A percentile compares a stretch with the other conserved stretches of the same genome.
These are phyloP conservation scores for Arthrobotrys iridis DNA, from an alignment of 2,329 filamentous ascomycete genomes.

Conservation along the genomic window DNA sequence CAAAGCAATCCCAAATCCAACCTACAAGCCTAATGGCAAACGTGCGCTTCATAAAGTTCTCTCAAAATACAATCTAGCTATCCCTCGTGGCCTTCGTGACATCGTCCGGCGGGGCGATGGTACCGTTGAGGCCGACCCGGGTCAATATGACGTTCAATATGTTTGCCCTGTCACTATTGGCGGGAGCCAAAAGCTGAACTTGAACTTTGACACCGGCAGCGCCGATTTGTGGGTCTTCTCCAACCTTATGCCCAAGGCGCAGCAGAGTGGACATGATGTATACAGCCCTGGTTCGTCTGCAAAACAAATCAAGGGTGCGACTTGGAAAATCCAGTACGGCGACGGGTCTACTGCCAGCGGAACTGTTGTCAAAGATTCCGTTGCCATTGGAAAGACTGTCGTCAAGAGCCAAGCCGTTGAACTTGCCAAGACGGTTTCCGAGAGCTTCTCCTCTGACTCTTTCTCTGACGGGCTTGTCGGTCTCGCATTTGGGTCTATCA, in stretches of 20 bases:
- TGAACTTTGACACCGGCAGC: slow-evolving; percentile 78
- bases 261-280: slow-evolving; percentile 68
- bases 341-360: slow-evolving; percentile 73
- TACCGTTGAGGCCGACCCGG: slow-evolving; percentile 63
- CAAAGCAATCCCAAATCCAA: slow-evolving; percentile 62
- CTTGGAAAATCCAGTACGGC: slow-evolving; percentile 53
- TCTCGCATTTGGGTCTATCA: slow-evolving; percentile 71
- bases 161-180: slow-evolving; percentile 73
- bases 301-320: slow-evolving; percentile 64
- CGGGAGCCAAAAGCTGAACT: slow-evolving; percentile 67
- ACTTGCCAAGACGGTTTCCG: slow-evolving; percentile 70
- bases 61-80: slow-evolving; percentile 32
- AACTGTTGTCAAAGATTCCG: slow-evolving; percentile 73
- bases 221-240: slow-evolving; percentile 79
- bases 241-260: slow-evolving; percentile 65
- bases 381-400: slow-evolving; percentile 70
- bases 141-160: slow-evolving; percentile 69
- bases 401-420: slow-evolving; percentile 73
- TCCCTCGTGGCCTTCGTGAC: slow-evolving; percentile 20
- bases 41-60: slow-evolving; percentile 37
- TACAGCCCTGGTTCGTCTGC: slow-evolving; percentile 67
- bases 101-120: slow-evolving; percentile 55
- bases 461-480: slow-evolving; percentile 73
- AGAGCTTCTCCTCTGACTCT: slow-evolving; percentile 60
- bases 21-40: slow-evolving; percentile 57